Percentiles rank a stretch among this genome's conserved stretches.
phyloP scores from a whole-genome alignment of 2,329 filamentous ascomycete species.

The Diaporthe longicolla region DNA sequence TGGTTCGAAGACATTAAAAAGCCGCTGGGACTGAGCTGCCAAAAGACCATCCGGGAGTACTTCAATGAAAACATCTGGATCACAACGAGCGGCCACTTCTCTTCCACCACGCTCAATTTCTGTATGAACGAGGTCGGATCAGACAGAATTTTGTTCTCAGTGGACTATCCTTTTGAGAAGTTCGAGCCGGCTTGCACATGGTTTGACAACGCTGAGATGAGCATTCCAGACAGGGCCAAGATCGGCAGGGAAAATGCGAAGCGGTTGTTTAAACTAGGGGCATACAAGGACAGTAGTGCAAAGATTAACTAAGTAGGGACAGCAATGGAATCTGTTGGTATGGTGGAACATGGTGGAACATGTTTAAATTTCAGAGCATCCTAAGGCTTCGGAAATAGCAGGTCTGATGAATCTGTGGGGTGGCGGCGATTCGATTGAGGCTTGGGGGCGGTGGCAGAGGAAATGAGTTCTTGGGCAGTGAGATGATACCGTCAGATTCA shows the following conservation, averaged over 20 bases:
- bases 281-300: slow-evolving; percentile 44
- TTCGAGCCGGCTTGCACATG: slow-evolving; percentile 59
- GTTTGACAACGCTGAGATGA: slow-evolving; percentile 48
- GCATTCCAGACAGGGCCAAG: slow-evolving; percentile 53
- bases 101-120: slow-evolving; percentile 65
- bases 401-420: no score
- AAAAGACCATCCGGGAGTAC: slow-evolving; percentile 66
- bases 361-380: no score
- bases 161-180: slow-evolving; percentile 67
- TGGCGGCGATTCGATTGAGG: no score
- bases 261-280: slow-evolving; percentile 55
- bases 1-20: slow-evolving; percentile 65
- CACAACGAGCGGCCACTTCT: slow-evolving; percentile 70
- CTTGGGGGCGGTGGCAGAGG: no score
- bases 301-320: slow-evolving; percentile 1
- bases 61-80: slow-evolving; percentile 70
- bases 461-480: no score
- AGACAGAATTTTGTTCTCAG: slow-evolving; percentile 65
- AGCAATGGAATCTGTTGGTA: no score
- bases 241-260: slow-evolving; percentile 61
- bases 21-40: slow-evolving; percentile 56
- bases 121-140: slow-evolving; percentile 64
- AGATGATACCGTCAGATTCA: no score
- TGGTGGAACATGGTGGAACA: no score
- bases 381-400: no score